phyloP scores from a whole-genome alignment of 2,329 filamentous ascomycete species.

The Lecanicillium sp. region DNA sequence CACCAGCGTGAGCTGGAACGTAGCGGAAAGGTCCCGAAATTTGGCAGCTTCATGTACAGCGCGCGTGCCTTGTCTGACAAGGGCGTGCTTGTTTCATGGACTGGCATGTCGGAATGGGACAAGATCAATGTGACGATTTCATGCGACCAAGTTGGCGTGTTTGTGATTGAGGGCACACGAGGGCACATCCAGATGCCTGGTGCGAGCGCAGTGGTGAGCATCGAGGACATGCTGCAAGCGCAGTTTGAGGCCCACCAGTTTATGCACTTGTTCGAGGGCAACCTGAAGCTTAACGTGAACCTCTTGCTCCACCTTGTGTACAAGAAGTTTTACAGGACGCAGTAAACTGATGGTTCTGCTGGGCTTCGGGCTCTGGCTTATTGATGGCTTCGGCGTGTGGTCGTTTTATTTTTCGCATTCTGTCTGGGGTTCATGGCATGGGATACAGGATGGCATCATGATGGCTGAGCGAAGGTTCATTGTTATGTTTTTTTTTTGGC shows the following conservation, averaged over 20 bases:
- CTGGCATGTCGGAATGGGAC: slow-evolving; percentile 78
- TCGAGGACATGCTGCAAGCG: slow-evolving; percentile 90
- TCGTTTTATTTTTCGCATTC: neutral
- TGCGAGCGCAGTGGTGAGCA: slow-evolving; percentile 76
- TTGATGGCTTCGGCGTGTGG: too few species aligned
- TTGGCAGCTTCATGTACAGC: slow-evolving; percentile 96
- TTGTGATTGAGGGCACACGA: slow-evolving; percentile 82
- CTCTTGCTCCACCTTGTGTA: slow-evolving; percentile 92
- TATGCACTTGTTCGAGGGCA: slow-evolving; percentile 85
- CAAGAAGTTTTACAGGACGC: slow-evolving; percentile 91
- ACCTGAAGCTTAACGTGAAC: slow-evolving; percentile 89
- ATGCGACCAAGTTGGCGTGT: slow-evolving; percentile 88
- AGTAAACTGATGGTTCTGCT: slow-evolving; percentile 29
- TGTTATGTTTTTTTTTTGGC: neutral
- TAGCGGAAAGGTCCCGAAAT: slow-evolving; percentile 88
- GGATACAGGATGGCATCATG: slow-evolving; percentile 3
- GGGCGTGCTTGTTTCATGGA: slow-evolving; percentile 89
- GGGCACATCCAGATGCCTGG: slow-evolving; percentile 95
- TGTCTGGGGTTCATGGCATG: slow-evolving; percentile 1
- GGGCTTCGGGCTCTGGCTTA: neutral
- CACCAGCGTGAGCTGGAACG: slow-evolving; percentile 94
- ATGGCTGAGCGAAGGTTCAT: neutral
- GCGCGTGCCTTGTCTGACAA: slow-evolving; percentile 84
- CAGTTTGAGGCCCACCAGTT: slow-evolving; percentile 97
- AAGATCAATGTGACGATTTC: slow-evolving; percentile 91